phyloP scores from a whole-genome alignment of 1,139 yeast genomes.

The Pichia sp. region DNA sequence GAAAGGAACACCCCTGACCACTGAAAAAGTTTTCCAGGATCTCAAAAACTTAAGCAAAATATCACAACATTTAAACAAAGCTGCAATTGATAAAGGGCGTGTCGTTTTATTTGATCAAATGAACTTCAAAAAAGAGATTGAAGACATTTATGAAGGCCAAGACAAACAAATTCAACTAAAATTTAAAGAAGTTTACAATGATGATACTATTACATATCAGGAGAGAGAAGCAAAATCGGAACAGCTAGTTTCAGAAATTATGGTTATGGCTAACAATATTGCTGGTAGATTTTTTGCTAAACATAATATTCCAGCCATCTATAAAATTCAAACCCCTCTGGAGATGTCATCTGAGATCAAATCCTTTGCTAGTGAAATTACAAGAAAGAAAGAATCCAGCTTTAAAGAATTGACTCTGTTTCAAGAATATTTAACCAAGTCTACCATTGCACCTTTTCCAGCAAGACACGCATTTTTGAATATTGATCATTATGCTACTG shows the following conservation, averaged over 20 bases:
- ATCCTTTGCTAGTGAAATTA: constrained; percentile 22
- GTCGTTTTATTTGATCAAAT: constrained; percentile 18
- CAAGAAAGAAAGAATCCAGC: constrained; percentile 22
- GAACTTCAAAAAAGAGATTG: constrained; percentile 19
- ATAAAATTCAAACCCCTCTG: constrained; percentile 40
- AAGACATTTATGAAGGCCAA: constrained; percentile 21
- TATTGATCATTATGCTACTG: constrained; percentile 54
- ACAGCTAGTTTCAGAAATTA: constrained; percentile 66
- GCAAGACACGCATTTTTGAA: constrained; percentile 60
- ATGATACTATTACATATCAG: constrained; percentile 9
- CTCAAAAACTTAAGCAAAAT: constrained; percentile 31
- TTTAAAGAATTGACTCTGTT: constrained; percentile 21
- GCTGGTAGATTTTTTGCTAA: constrained; percentile 46
- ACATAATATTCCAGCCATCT: constrained; percentile 51
- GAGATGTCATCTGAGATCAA: constrained; percentile 19
- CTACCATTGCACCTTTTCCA: constrained; percentile 36
- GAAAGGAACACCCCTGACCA: constrained; percentile 5
- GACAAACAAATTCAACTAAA: constrained; percentile 18
- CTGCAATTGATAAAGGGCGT: constrained; percentile 26
- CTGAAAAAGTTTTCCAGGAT: constrained; percentile 26
- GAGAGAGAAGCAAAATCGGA: constrained; percentile 32
- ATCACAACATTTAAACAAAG: constrained; percentile 28
- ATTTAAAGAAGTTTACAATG: constrained; percentile 17
- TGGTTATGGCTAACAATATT: constrained; percentile 68
- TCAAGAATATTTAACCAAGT: constrained; percentile 33